Percentiles rank a stretch among this genome's conserved stretches.
phyloP scores from a whole-genome alignment of 2,329 filamentous ascomycete genomes.

The Stachybotrys echinatus region DNA sequence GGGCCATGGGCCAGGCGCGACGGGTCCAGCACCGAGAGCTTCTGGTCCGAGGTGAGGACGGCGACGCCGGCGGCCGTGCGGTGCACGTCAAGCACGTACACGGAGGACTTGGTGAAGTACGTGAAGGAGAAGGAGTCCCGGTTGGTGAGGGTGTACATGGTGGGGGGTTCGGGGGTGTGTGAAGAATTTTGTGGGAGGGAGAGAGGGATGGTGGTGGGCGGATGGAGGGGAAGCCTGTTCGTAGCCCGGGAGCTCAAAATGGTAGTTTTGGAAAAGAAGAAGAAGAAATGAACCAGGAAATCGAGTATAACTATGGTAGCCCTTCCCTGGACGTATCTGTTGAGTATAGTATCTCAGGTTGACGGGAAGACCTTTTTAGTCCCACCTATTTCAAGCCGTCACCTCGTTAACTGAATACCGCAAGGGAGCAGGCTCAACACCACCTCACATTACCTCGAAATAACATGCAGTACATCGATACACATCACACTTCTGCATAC shows the following conservation, averaged over 20 bases:
- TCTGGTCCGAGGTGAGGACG: slow-evolving; percentile 65
- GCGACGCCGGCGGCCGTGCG: slow-evolving; percentile 48
- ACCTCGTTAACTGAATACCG: slow-evolving; percentile 25
- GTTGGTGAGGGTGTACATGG: slow-evolving; percentile 29
- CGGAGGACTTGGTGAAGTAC: slow-evolving; percentile 25
- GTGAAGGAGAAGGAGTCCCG: slow-evolving; percentile 23
- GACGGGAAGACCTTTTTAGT: background rate
- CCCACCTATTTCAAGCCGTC: slow-evolving; percentile 5
- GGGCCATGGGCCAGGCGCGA: slow-evolving; percentile 47
- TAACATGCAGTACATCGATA: no score
- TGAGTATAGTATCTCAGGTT: no score
- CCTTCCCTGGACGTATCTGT: no score
- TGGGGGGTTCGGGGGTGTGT: background rate
- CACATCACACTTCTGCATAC: slow-evolving; percentile 2
- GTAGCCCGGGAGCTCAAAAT: no score
- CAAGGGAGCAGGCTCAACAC: slow-evolving; percentile 2
- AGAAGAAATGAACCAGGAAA: no score
- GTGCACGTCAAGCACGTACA: slow-evolving; percentile 55
- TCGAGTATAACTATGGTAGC: no score
- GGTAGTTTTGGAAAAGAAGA: no score
- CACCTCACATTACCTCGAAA: background rate
- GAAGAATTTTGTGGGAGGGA: background rate
- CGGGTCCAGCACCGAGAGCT: slow-evolving; percentile 61
- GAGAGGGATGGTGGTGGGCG: background rate
- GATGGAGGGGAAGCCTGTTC: background rate